A percentile compares a stretch with the other conserved stretches of the same genome.
Conservation (phyloP, 148 eudicot species). For the Limonium bicolor region DNA sequence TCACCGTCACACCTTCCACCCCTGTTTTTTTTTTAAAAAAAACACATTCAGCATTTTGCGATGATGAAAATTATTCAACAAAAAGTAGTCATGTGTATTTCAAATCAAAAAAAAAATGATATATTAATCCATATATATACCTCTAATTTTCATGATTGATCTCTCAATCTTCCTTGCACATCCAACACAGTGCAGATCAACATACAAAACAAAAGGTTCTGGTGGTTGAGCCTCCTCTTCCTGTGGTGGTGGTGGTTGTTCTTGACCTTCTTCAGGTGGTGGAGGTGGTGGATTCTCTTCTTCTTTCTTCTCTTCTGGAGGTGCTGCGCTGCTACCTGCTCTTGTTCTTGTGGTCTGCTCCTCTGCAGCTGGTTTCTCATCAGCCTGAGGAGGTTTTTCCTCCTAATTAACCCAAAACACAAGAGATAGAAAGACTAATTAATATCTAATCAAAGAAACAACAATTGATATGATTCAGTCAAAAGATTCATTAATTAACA, state of each 20-base stretch:
- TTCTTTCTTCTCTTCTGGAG: conserved; percentile 13
- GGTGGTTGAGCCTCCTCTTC: conserved; percentile 57
- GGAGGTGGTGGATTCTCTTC: conserved; percentile 20
- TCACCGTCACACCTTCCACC: conserved; percentile 74
- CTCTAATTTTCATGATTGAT: conserved; percentile 58
- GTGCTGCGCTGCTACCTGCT: conserved; percentile 5
- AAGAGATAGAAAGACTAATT: too few species aligned
- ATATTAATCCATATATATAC: conserved; percentile 9
- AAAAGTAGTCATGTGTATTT: neutral
- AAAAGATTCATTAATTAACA: too few species aligned
- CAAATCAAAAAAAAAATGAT: neutral
- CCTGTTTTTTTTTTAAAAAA: conserved; percentile 22
- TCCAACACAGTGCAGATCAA: conserved; percentile 91
- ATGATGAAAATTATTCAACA: neutral
- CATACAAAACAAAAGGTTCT: conserved; percentile 43
- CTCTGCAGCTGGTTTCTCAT: too few species aligned
- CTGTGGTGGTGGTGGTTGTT: conserved; percentile 21
- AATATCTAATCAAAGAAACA: too few species aligned
- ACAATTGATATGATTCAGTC: too few species aligned
- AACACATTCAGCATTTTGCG: too few species aligned
- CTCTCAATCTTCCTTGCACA: conserved; percentile 92
- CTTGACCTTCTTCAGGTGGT: conserved; percentile 7
- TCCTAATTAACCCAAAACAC: too few species aligned
- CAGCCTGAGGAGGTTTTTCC: too few species aligned
- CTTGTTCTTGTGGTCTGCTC: too few species aligned